Evolutionary conservation across 2,329 filamentous ascomycete species (phyloP), one percentile per base, ranked within the genome.

Genomic region (Fusarium veterinarium): DNA sequence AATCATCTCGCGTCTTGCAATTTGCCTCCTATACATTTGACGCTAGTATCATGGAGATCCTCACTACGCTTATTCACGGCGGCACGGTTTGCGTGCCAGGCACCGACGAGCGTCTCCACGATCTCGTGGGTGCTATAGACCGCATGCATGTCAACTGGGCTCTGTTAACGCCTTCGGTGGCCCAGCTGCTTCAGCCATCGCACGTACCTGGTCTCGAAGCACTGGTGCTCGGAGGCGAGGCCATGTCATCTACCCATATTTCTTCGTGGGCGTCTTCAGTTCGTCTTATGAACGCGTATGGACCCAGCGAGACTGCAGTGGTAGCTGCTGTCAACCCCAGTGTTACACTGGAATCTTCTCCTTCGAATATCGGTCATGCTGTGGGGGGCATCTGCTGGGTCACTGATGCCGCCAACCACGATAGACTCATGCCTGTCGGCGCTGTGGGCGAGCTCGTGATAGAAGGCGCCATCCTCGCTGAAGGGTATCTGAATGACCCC

Each of bases 401-500:
- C 31, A 72, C 77, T 4, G 76, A 80, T 20, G 17, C 37, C 6
- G 23, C 45, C 33, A 71, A 80, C n/a, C 62, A 73, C 45, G 41
- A 79, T 20, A 61, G 63, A 10, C 74, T 82, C 1, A 57, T 72
- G 16, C 78, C 80, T 0, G 52, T 81, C 6, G 79, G 79, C 4
- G 65, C 63, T 1, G 38, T 78, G 0, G 81, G 81, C 3, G 83
- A 84, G 69, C 73, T 84, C 6, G 61, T 82, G 7, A 70, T 86
- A 31, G 83, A 82, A 37, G 75, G 75, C 0, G 60, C 66, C 19
- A 82, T 83, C 5, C 83, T 90, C 8, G 86, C 85, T 25, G 78
- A 83, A 31, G 86, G 86, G 20, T 90, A 89, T 65, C 76, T 87
- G 23, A 85, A 87, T 51, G 76, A 80, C 2, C n/a, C 76, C 11